Evolutionary conservation across 192 early-diverging fungal genomes (phyloP).

Genomic region (Coemansia sp.): DNA sequence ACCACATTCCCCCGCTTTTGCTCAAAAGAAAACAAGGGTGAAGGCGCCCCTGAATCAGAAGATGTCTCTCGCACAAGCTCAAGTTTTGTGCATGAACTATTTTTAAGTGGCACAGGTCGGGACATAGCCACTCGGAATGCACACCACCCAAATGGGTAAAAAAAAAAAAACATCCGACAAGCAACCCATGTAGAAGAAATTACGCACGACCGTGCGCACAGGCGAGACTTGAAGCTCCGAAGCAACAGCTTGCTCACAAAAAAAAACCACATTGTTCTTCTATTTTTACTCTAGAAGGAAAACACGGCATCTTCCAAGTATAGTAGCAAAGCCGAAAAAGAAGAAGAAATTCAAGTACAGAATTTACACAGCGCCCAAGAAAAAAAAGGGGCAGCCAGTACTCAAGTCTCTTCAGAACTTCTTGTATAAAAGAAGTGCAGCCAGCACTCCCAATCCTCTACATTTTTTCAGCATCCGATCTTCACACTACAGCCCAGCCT

Average conservation of each 20-base stretch:
- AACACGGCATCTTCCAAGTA: conserved; percentile 8
- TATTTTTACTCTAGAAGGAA: not conserved
- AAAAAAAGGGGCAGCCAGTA: not conserved
- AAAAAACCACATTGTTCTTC: not conserved
- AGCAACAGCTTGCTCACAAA: not conserved
- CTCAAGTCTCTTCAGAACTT: not conserved
- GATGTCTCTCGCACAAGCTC: not conserved
- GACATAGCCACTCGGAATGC: conserved; percentile 3
- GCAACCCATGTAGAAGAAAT: not conserved
- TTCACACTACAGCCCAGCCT: conserved; percentile 2
- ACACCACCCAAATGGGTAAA: not conserved
- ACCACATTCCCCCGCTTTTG: not conserved
- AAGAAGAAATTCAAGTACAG: not conserved
- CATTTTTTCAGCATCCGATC: conserved; percentile 3
- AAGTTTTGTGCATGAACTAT: not conserved
- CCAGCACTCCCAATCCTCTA: not conserved
- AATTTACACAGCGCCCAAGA: not conserved
- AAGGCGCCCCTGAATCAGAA: conserved; percentile 10
- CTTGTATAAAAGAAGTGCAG: conserved; percentile 3
- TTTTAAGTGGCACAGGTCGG: not conserved
- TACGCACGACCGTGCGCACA: not conserved
- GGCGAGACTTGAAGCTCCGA: conserved; percentile 9
- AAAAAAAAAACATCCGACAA: not conserved
- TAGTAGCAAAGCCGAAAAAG: conserved; percentile 1
- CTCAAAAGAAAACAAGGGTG: not conserved